Conservation (phyloP, 148 eudicot species). For the Silene latifolia region DNA sequence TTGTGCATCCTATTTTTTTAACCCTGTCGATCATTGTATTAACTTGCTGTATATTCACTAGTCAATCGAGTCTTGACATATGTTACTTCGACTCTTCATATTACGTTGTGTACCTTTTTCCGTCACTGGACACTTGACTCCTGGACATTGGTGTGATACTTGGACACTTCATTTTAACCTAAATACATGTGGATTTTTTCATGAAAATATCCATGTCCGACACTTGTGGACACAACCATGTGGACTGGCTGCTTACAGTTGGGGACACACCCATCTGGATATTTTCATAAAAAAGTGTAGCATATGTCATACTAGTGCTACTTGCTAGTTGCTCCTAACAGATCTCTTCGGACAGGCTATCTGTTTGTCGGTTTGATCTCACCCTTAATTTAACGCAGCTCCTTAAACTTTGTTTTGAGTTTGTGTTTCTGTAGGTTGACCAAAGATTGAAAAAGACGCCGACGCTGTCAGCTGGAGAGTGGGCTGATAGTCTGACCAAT, state of each 20-base stretch:
- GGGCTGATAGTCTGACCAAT: conserved; percentile 92
- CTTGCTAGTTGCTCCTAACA: too few relatives aligned
- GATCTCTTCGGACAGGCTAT: too few relatives aligned
- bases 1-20: neutral
- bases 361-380: too few relatives aligned
- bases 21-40: neutral
- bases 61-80: neutral
- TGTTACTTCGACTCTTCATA: neutral
- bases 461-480: conserved; percentile 50
- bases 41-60: neutral
- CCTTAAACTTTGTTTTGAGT: neutral
- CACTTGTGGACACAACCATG: neutral
- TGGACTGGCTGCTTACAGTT: neutral
- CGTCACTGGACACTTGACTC: neutral
- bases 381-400: neutral
- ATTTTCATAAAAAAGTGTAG: neutral
- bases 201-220: neutral
- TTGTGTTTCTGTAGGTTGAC: conserved; percentile 37
- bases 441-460: conserved; percentile 29
- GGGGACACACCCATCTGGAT: neutral
- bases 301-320: neutral
- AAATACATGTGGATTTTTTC: neutral
- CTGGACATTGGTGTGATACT: neutral
- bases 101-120: neutral
- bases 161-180: neutral